phyloP scores from a whole-genome alignment of 116 monocot genomes.

The Papilionanthe hybrid region DNA sequence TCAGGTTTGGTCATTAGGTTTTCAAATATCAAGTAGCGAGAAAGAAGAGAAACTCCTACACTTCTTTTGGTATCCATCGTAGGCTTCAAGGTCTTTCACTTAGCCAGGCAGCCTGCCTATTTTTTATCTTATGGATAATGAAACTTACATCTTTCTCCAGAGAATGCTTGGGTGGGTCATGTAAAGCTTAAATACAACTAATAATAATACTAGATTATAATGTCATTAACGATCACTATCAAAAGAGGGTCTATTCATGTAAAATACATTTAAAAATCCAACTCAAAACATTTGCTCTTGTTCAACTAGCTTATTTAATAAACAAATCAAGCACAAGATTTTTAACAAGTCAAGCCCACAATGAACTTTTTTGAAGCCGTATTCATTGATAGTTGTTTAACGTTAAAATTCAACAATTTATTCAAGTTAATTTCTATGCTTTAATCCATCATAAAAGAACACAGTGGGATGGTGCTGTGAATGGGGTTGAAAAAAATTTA shows the following conservation, averaged over 20 bases:
- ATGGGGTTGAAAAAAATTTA: not conserved
- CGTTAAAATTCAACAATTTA: not conserved
- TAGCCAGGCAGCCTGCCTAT: not conserved
- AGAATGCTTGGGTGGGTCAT: not conserved
- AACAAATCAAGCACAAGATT: too few relatives aligned
- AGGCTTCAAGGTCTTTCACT: not conserved
- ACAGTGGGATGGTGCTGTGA: not conserved
- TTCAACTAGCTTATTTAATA: too few relatives aligned
- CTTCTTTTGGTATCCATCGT: not conserved
- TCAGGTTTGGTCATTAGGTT: not conserved
- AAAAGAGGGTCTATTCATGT: too few relatives aligned
- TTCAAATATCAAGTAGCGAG: not conserved
- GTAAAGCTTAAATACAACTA: constrained; percentile 1
- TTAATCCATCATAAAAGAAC: not conserved
- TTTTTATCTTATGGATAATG: not conserved
- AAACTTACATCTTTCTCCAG: not conserved
- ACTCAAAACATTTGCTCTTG: too few relatives aligned
- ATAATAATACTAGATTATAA: not conserved
- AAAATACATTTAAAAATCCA: too few relatives aligned
- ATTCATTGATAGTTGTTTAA: not conserved
- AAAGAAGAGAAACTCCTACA: not conserved
- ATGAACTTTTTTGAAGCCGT: too few relatives aligned
- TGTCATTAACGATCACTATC: not conserved
- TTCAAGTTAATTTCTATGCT: not conserved
- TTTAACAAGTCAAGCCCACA: too few relatives aligned